A percentile compares a stretch with the other conserved stretches of the same genome.
Conservation (phyloP, 2,329 filamentous ascomycete species). For the Aspergillus brasiliensis region DNA sequence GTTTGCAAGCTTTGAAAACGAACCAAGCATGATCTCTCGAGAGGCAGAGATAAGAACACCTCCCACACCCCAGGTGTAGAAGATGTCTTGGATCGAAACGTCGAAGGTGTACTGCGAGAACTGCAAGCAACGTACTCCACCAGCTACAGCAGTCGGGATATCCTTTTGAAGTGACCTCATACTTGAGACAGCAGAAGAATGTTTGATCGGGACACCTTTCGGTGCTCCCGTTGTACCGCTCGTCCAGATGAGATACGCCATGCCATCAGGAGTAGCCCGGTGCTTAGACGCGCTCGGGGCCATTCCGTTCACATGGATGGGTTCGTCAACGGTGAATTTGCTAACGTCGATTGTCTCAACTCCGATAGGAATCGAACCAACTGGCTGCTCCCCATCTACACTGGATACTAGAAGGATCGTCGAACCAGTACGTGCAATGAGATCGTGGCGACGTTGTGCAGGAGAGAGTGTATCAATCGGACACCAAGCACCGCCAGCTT, state of each 20-base stretch:
- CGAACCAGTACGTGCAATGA: constrained; percentile 40
- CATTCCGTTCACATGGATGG: background rate
- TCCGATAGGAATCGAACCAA: constrained; percentile 29
- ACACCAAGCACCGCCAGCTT: constrained; percentile 47
- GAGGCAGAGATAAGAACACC: constrained; percentile 31
- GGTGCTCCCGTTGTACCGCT: constrained; percentile 41
- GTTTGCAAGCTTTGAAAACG: constrained; percentile 30
- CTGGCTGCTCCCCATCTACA: constrained; percentile 23
- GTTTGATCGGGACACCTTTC: constrained; percentile 43
- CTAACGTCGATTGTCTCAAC: constrained; percentile 34
- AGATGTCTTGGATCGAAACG: constrained; percentile 41
- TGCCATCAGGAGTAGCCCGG: constrained; percentile 18
- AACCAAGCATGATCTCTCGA: constrained; percentile 32
- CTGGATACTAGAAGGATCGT: constrained; percentile 32
- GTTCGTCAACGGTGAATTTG: constrained; percentile 14
- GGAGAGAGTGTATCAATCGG: constrained; percentile 46
- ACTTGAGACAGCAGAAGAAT: constrained; percentile 38
- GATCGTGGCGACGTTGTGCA: constrained; percentile 39
- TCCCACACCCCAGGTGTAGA: constrained; percentile 34
- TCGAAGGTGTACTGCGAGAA: constrained; percentile 45
- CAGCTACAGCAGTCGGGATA: constrained; percentile 32
- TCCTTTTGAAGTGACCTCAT: constrained; percentile 38
- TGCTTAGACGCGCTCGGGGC: background rate
- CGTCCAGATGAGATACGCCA: constrained; percentile 46
- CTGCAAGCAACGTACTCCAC: constrained; percentile 39